These are phyloP conservation scores for Dryadomyces sulphureus DNA, from an alignment of 2,329 filamentous ascomycete species.

Conservation along the genomic window DNA sequence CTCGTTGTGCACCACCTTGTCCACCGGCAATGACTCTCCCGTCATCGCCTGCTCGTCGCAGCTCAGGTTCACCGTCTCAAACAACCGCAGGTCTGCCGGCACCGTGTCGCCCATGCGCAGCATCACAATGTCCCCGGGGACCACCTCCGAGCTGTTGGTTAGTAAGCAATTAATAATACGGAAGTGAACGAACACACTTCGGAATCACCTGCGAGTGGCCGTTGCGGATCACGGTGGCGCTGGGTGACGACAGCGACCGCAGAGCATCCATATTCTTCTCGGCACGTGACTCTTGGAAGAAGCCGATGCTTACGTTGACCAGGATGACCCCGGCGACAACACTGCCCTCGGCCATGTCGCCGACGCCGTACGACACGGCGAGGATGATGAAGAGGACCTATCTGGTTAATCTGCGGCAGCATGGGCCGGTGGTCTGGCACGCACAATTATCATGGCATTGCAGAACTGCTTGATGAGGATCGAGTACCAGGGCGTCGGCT, in stretches of 20 bases:
- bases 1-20: conserved; percentile 43
- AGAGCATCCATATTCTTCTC: conserved; percentile 54
- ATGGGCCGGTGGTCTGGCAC: conserved; percentile 12
- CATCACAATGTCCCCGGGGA: conserved; percentile 56
- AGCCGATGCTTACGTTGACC: conserved; percentile 55
- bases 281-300: conserved; percentile 48
- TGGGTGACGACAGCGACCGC: conserved; percentile 46
- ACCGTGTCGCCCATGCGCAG: conserved; percentile 61
- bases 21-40: conserved; percentile 59
- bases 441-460: conserved; percentile 63
- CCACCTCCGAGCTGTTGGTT: conserved; percentile 37
- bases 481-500: conserved; percentile 53
- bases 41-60: conserved; percentile 69
- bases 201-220: conserved; percentile 41
- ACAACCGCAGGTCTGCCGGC: conserved; percentile 55
- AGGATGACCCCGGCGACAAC: conserved; percentile 24
- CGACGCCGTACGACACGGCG: conserved; percentile 52
- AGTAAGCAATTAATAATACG: neutral
- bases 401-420: conserved; percentile 9
- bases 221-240: conserved; percentile 45
- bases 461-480: conserved; percentile 58
- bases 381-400: conserved; percentile 68
- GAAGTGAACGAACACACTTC: conserved; percentile 27
- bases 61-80: conserved; percentile 63
- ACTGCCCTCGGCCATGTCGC: conserved; percentile 24